Evolutionary conservation across 78 protist species (phyloP).

Genomic region (Dictyostelium brefeldianum): DNA sequence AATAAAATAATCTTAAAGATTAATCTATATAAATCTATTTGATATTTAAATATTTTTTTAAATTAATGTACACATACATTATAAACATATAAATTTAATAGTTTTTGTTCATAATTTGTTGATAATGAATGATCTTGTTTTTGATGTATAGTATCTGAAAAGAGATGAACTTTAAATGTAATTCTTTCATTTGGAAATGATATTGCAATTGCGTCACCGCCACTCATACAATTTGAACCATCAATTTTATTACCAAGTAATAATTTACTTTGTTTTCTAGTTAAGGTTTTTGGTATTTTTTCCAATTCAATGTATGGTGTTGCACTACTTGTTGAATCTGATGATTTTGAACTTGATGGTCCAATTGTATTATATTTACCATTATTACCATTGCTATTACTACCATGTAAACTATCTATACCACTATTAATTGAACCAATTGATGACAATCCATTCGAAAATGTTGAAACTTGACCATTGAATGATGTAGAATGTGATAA

Average conservation of each 20-base stretch:
- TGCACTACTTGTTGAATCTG: neutral
- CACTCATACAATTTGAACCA: constrained; percentile 11
- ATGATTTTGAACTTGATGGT: neutral
- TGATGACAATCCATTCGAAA: neutral
- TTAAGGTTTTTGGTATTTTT: constrained; percentile 6
- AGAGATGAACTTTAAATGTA: constrained; percentile 21
- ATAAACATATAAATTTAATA: constrained; percentile 20
- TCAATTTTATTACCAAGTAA: constrained; percentile 49
- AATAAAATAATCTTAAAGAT: neutral
- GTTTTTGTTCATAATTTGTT: constrained; percentile 61
- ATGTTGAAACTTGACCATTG: neutral
- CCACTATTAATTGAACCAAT: neutral
- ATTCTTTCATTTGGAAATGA: constrained; percentile 25
- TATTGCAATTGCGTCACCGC: constrained; percentile 29
- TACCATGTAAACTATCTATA: neutral
- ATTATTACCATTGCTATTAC: neutral
- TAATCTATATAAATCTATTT: too few relatives aligned
- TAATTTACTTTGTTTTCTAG: constrained; percentile 69
- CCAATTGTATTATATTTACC: neutral
- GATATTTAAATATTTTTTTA: too few relatives aligned
- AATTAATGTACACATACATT: constrained; percentile 1
- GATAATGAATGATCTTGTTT: constrained; percentile 26
- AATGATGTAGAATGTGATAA: neutral
- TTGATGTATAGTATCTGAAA: constrained; percentile 18
- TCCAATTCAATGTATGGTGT: constrained; percentile 29